Evolutionary conservation across 495 filamentous ascomycete species (phyloP).

Genomic region (Filosporella fistucella): DNA sequence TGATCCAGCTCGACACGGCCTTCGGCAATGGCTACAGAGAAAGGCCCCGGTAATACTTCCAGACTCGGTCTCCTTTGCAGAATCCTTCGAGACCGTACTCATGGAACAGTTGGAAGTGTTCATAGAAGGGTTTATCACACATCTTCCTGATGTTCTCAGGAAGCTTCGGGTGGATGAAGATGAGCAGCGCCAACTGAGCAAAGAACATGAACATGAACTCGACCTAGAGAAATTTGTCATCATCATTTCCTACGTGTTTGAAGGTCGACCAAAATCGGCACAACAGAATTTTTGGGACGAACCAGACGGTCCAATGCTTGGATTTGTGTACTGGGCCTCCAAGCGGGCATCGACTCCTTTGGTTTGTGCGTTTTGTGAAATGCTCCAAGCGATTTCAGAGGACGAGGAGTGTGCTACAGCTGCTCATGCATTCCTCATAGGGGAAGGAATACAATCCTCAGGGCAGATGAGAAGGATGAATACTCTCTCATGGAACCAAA

Average conservation of each 20-base stretch:
- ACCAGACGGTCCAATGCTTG: constrained; percentile 81
- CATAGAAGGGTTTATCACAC: constrained; percentile 85
- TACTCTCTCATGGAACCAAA: constrained; percentile 85
- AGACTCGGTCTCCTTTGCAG: constrained; percentile 57
- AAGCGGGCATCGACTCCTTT: constrained; percentile 86
- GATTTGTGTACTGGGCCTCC: constrained; percentile 95
- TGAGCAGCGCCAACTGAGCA: constrained; percentile 69
- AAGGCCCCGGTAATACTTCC: constrained; percentile 62
- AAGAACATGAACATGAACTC: constrained; percentile 69
- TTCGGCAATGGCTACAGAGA: constrained; percentile 73
- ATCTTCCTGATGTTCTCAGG: constrained; percentile 89
- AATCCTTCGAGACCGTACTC: constrained; percentile 59
- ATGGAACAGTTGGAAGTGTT: constrained; percentile 82
- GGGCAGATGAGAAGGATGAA: constrained; percentile 73
- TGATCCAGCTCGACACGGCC: constrained; percentile 68
- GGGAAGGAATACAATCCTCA: constrained; percentile 70
- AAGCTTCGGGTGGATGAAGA: constrained; percentile 86
- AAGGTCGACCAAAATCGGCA: constrained; percentile 74
- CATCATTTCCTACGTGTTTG: constrained; percentile 87
- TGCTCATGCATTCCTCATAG: constrained; percentile 83
- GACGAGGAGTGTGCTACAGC: constrained; percentile 73
- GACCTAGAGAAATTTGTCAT: constrained; percentile 87
- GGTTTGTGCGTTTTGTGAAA: constrained; percentile 91
- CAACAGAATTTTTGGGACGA: constrained; percentile 80
- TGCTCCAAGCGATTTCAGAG: constrained; percentile 80